phyloP scores from a whole-genome alignment of 2,329 filamentous ascomycete species.

The Neofusicoccum laricinum region DNA sequence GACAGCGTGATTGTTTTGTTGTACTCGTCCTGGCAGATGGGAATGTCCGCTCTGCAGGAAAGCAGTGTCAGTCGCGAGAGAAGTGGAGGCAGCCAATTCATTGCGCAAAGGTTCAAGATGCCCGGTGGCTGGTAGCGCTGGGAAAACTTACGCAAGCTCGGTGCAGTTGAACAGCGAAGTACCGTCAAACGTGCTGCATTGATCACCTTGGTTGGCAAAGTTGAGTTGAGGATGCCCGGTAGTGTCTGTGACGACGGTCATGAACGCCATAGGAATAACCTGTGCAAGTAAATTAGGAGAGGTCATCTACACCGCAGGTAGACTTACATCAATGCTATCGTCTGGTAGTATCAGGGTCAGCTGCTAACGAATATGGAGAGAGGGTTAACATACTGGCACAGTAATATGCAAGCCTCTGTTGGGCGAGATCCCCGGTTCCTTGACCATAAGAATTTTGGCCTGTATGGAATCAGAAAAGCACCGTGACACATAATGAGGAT shows the following conservation, averaged over 20 bases:
- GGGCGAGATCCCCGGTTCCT: conserved; percentile 43
- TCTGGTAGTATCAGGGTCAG: conserved; percentile 27
- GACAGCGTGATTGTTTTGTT: conserved; percentile 72
- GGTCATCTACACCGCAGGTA: not conserved
- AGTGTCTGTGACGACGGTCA: conserved; percentile 55
- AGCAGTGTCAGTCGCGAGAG: not conserved
- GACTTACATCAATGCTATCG: conserved; percentile 41
- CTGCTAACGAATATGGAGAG: conserved; percentile 5
- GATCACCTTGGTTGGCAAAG: conserved; percentile 63
- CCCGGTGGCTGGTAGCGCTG: not conserved
- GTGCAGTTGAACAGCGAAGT: conserved; percentile 60
- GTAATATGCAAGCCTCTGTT: conserved; percentile 58
- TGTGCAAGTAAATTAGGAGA: not conserved
- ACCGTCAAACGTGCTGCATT: conserved; percentile 59
- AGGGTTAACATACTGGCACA: conserved; percentile 51
- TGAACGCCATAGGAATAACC: conserved; percentile 64
- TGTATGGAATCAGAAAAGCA: conserved; percentile 15
- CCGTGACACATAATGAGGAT: not conserved
- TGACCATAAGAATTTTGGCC: conserved; percentile 60
- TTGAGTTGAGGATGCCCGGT: conserved; percentile 55
- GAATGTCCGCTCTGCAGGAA: conserved; percentile 43
- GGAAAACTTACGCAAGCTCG: conserved; percentile 57
- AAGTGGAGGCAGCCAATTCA: not conserved
- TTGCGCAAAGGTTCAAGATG: too few relatives aligned
- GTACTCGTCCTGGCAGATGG: conserved; percentile 58